A percentile compares a stretch with the other conserved stretches of the same genome.
phyloP scores from a whole-genome alignment of 805 yeast species.

The Candida ortonii region DNA sequence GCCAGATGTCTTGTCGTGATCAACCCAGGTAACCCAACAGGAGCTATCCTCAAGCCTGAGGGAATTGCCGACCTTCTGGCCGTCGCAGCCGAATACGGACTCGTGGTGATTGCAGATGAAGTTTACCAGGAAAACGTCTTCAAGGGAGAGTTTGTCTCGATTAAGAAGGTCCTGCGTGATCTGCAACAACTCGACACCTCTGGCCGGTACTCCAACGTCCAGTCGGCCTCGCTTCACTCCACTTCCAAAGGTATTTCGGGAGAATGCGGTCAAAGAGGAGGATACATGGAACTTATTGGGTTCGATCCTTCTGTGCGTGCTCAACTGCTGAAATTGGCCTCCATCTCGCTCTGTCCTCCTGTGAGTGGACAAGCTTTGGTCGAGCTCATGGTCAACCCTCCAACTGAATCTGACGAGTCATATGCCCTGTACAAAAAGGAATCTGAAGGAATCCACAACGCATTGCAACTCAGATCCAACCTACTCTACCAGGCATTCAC shows the following conservation, averaged over 20 bases:
- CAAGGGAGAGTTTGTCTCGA: slow-evolving; percentile 75
- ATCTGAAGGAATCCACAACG: slow-evolving; percentile 55
- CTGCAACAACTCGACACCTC: slow-evolving; percentile 52
- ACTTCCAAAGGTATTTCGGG: slow-evolving; percentile 97
- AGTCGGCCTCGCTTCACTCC: slow-evolving; percentile 92
- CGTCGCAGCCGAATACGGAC: slow-evolving; percentile 79
- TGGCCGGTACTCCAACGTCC: slow-evolving; percentile 65
- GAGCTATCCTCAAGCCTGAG: slow-evolving; percentile 65
- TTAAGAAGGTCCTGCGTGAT: slow-evolving; percentile 72
- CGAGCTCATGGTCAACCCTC: slow-evolving; percentile 93
- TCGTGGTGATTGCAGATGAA: slow-evolving; percentile 93
- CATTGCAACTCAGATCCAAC: slow-evolving; percentile 62
- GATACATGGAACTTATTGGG: slow-evolving; percentile 92
- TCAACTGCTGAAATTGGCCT: slow-evolving; percentile 78
- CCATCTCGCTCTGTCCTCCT: slow-evolving; percentile 89
- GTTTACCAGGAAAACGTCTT: slow-evolving; percentile 94
- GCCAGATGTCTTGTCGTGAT: slow-evolving; percentile 86
- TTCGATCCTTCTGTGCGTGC: slow-evolving; percentile 67
- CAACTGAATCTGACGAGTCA: slow-evolving; percentile 71
- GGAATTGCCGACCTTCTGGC: slow-evolving; percentile 70
- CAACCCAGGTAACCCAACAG: slow-evolving; percentile 99
- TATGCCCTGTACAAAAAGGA: slow-evolving; percentile 66
- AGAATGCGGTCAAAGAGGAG: slow-evolving; percentile 99
- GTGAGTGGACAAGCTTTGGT: slow-evolving; percentile 93
- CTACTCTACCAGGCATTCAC: slow-evolving; percentile 67